phyloP scores from a whole-genome alignment of 2,329 filamentous ascomycete genomes.

The Sordariomycetes sp. region DNA sequence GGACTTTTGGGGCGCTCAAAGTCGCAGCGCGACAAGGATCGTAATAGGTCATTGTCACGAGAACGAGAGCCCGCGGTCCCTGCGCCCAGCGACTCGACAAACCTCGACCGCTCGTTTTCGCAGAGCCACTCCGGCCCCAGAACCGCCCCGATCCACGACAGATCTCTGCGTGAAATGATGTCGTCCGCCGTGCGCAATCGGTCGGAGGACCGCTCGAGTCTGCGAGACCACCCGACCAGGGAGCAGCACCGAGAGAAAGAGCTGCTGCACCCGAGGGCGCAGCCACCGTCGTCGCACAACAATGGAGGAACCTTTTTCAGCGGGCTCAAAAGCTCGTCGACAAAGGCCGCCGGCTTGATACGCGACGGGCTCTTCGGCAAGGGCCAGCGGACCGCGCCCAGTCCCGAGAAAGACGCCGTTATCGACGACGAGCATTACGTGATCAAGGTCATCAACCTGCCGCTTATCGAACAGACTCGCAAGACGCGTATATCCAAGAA shows the following conservation, averaged over 20 bases:
- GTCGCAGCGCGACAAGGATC: constrained; percentile 41
- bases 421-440: constrained; percentile 77
- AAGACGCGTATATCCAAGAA: constrained; percentile 83
- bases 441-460: constrained; percentile 74
- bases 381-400: constrained; percentile 59
- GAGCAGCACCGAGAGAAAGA: constrained; percentile 35
- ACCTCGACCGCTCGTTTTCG: constrained; percentile 7
- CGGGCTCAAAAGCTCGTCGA: constrained; percentile 62
- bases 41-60: constrained; percentile 8
- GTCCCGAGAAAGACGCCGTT: constrained; percentile 51
- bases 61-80: neutral
- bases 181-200: constrained; percentile 55
- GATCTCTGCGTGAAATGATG: constrained; percentile 59
- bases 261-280: constrained; percentile 33
- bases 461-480: constrained; percentile 82
- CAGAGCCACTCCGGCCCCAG: constrained; percentile 1
- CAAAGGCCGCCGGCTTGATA: constrained; percentile 68
- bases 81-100: constrained; percentile 3
- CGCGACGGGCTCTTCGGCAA: constrained; percentile 79
- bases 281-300: constrained; percentile 46
- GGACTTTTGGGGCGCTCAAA: constrained; percentile 38
- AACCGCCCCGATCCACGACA: constrained; percentile 40
- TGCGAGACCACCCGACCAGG: constrained; percentile 31
- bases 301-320: constrained; percentile 57
- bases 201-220: constrained; percentile 55